A percentile compares a stretch with the other conserved stretches of the same genome.
Conservation (phyloP, 208 protist genomes). For the Porcisia hertigi region DNA sequence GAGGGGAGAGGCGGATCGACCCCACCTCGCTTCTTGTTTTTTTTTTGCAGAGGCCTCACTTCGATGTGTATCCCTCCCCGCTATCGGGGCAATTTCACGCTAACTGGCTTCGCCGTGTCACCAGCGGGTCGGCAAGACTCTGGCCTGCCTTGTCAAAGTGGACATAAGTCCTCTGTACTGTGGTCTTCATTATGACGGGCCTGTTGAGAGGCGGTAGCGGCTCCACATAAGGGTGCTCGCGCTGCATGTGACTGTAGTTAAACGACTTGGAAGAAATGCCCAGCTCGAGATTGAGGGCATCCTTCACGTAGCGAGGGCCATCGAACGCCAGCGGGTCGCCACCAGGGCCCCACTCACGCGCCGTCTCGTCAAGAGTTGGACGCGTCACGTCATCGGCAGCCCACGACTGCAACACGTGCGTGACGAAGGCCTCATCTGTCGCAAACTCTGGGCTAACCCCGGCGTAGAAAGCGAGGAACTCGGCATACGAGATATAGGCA, state of each 20-base stretch:
- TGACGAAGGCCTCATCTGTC: slow-evolving; percentile 75
- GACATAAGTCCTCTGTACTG: slow-evolving; percentile 42
- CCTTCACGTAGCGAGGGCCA: slow-evolving; percentile 58
- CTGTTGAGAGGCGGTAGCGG: slow-evolving; percentile 74
- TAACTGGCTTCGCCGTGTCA: slow-evolving; percentile 52
- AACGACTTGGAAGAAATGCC: slow-evolving; percentile 66
- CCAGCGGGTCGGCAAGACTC: slow-evolving; percentile 54
- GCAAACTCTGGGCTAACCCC: slow-evolving; percentile 54
- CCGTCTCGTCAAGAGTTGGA: slow-evolving; percentile 69
- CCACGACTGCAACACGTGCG: slow-evolving; percentile 70
- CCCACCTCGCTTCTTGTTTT: neutral
- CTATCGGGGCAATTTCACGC: slow-evolving; percentile 10
- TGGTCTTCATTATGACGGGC: slow-evolving; percentile 61
- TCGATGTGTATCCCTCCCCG: neutral
- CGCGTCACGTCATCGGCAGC: slow-evolving; percentile 50
- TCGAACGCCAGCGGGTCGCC: slow-evolving; percentile 68
- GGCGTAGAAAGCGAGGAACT: slow-evolving; percentile 82
- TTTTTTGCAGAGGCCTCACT: too few relatives aligned
- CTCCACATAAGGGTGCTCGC: slow-evolving; percentile 60
- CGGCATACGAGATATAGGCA: slow-evolving; percentile 42
- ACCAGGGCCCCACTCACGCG: slow-evolving; percentile 65
- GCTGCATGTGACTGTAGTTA: slow-evolving; percentile 82
- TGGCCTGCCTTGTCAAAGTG: slow-evolving; percentile 29
- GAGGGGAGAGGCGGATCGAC: neutral
- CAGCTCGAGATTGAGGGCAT: slow-evolving; percentile 59